Percentiles rank a stretch among this genome's conserved stretches.
These are phyloP conservation scores for Leishmania guyanensis DNA, from an alignment of 208 protist species.

Conservation along the genomic window DNA sequence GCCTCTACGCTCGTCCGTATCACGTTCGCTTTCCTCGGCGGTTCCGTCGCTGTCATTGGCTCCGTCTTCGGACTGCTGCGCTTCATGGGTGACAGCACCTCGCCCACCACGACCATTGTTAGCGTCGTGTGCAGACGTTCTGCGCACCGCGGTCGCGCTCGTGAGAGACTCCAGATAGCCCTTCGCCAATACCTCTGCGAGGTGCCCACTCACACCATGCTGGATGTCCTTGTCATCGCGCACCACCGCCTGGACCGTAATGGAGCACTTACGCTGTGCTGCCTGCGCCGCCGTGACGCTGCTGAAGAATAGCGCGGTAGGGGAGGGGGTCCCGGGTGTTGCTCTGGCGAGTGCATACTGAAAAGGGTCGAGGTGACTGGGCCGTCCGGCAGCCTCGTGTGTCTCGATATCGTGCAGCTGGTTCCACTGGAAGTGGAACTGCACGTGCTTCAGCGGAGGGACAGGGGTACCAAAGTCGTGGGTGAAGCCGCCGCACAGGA, in stretches of 20 bases:
- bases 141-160: background rate
- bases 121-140: background rate
- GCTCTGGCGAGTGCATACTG: slow-evolving; percentile 11
- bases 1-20: background rate
- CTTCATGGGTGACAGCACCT: background rate
- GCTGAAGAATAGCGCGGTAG: background rate
- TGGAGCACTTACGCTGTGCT: slow-evolving; percentile 49
- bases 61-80: background rate
- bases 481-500: slow-evolving; percentile 42
- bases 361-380: slow-evolving; percentile 35
- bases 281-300: slow-evolving; percentile 23
- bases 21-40: background rate
- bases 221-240: slow-evolving; percentile 51
- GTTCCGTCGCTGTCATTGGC: background rate
- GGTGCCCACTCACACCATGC: slow-evolving; percentile 32
- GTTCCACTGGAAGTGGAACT: slow-evolving; percentile 72
- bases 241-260: slow-evolving; percentile 40
- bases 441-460: slow-evolving; percentile 52
- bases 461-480: slow-evolving; percentile 64
- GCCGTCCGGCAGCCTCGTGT: slow-evolving; percentile 34
- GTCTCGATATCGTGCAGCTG: slow-evolving; percentile 69
- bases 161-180: slow-evolving; percentile 16
- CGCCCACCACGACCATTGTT: background rate
- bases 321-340: background rate
- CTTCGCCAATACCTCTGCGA: slow-evolving; percentile 7